Conservation (phyloP, 73 alveolate species). For the Paramecium octaurelia region DNA sequence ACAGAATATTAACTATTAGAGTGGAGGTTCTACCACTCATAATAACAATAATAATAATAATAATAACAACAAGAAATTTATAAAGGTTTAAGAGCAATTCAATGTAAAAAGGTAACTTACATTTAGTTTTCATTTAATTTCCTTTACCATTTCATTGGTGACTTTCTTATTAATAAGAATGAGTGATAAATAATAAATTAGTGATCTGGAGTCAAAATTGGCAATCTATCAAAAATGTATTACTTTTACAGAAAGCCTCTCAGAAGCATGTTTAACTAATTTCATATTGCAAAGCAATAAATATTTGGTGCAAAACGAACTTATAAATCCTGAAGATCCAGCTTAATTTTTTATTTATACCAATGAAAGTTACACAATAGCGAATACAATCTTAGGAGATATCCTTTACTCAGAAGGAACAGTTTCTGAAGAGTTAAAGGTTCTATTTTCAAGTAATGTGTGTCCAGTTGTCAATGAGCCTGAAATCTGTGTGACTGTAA, state of each 20-base stretch:
- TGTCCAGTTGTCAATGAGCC: neutral
- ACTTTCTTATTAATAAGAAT: neutral
- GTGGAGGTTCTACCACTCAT: neutral
- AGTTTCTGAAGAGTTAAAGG: neutral
- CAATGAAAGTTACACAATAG: neutral
- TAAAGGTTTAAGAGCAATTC: neutral
- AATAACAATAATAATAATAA: neutral
- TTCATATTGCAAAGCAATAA: neutral
- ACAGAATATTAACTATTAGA: neutral
- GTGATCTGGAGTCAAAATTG: neutral
- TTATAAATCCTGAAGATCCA: neutral
- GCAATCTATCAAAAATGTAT: neutral
- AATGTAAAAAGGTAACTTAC: neutral
- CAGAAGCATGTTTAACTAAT: conserved; percentile 29
- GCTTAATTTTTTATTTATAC: neutral
- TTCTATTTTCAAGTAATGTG: neutral
- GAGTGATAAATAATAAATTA: neutral
- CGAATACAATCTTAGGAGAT: neutral
- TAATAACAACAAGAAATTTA: neutral
- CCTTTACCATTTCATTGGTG: neutral
- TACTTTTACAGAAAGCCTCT: neutral
- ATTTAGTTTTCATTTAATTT: neutral
- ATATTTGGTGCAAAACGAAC: neutral
- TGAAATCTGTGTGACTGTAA: neutral
- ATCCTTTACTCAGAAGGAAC: neutral